Evolutionary conservation across 2,329 filamentous ascomycete species (phyloP), one percentile per base, ranked within the genome.

Genomic region (Cytospora paraplurivora): DNA sequence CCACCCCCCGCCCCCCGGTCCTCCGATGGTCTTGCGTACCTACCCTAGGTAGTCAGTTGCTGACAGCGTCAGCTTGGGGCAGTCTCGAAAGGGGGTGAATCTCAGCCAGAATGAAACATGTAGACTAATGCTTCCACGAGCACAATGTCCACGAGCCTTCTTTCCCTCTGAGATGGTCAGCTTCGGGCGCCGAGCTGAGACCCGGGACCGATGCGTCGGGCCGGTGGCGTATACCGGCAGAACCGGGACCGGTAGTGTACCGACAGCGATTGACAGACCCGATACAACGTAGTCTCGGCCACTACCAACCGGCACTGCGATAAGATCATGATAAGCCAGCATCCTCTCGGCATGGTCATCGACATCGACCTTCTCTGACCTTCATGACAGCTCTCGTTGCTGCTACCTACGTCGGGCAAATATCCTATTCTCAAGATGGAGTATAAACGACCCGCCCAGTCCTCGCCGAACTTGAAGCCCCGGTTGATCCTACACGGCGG

Each of bases 401-500:
- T 19, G 3, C 13, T 15, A 13, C 11, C 12, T 51, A 21, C 13
- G n/a, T 41, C 1, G 8, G 8, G 34, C 3, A 27, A 27, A 27
- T 27, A 27, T 35, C 7, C 3, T 17, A 33, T 19, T 3, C 13
- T 11, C 44, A 61, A 32, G 33, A 82, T 82, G 80, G 76, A 81
- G 61, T 80, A 78, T 68, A 77, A 74, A 61, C 63, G 56, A 6
- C 59, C 47, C 27, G 37, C 41, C 17, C 51, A 17, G 11, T 15
- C 67, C 1, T 19, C 61, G 0, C 58, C 67, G 27, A 72, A 66
- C 55, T 65, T 81, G 38, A 76, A 78, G 70, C 87, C 88, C 4
- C 81, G 86, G 11, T 73, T 91, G 37, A 88, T 91, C 71, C 85
- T 91, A 70, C 88, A 91, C 70, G 90, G 89, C 71, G 89, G 89